Conservation (phyloP, 768 basidiomycete genomes). For the Flagelloscypha sp. region DNA sequence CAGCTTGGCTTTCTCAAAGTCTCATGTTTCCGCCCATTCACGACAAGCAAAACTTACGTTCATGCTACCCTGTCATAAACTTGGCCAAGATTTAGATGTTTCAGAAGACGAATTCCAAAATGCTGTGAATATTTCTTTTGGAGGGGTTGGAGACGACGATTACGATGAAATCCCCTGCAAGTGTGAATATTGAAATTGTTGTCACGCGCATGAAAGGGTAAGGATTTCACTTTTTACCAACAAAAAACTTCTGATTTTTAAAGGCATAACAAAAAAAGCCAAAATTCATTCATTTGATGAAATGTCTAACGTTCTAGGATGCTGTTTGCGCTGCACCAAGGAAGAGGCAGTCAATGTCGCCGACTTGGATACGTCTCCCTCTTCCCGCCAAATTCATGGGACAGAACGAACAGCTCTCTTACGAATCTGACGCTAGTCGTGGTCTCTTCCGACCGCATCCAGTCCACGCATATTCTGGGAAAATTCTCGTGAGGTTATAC, state of each 20-base stretch:
- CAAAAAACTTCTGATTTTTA: conserved; percentile 1
- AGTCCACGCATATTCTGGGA: too few species aligned
- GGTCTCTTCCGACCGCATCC: too few species aligned
- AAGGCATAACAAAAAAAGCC: conserved; percentile 63
- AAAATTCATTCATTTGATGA: conserved; percentile 56
- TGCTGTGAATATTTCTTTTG: conserved; percentile 46
- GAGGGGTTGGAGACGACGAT: conserved; percentile 52
- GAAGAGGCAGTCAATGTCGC: conserved; percentile 35
- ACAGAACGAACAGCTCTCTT: too few species aligned
- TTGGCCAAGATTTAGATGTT: conserved; percentile 28
- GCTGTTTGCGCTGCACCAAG: conserved; percentile 45
- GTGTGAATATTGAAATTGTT: conserved; percentile 46
- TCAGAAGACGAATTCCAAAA: conserved; percentile 24
- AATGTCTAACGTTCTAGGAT: conserved; percentile 52
- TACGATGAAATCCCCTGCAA: conserved; percentile 44
- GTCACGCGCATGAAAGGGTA: conserved; percentile 34
- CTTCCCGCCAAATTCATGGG: too few species aligned
- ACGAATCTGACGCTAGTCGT: too few species aligned
- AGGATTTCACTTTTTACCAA: neutral
- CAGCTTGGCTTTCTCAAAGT: conserved; percentile 18
- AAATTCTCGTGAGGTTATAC: too few species aligned
- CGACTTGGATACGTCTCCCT: conserved; percentile 64
- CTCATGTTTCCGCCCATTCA: conserved; percentile 39
- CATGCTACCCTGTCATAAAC: conserved; percentile 41
- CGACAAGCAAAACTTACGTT: conserved; percentile 50